phyloP scores from a whole-genome alignment of 1,139 yeast genomes.

The Zygosaccharomyces pseudobailii region DNA sequence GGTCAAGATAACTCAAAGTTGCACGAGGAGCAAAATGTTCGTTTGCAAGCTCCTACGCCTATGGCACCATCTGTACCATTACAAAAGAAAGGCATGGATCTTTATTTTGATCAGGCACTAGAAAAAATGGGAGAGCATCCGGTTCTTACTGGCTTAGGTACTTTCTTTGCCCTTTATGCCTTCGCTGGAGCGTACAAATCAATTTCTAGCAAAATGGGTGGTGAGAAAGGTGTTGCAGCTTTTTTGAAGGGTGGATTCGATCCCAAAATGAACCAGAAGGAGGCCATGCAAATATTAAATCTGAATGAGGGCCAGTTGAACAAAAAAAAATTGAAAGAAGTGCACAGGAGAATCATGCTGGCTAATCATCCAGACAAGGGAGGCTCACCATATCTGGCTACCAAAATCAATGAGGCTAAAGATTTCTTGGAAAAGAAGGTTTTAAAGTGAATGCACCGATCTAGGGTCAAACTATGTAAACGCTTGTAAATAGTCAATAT shows the following conservation, averaged over 20 bases:
- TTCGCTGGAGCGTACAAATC: slow-evolving; percentile 67
- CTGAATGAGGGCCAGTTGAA: slow-evolving; percentile 74
- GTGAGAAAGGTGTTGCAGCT: slow-evolving; percentile 35
- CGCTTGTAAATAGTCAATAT: slow-evolving; percentile 10
- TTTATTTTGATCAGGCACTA: slow-evolving; percentile 62
- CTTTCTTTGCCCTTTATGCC: slow-evolving; percentile 57
- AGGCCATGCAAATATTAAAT: slow-evolving; percentile 84
- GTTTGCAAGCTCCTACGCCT: slow-evolving; percentile 39
- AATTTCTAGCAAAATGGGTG: slow-evolving; percentile 55
- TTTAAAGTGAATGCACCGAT: slow-evolving; percentile 14
- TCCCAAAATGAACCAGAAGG: slow-evolving; percentile 80
- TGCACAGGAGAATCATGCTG: slow-evolving; percentile 88
- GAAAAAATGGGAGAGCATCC: slow-evolving; percentile 75
- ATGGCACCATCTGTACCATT: slow-evolving; percentile 17
- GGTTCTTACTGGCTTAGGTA: slow-evolving; percentile 68
- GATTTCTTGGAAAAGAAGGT: slow-evolving; percentile 79
- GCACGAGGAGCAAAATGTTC: slow-evolving; percentile 23
- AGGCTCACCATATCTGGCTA: slow-evolving; percentile 91
- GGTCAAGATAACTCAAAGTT: slow-evolving; percentile 34
- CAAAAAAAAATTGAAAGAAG: slow-evolving; percentile 78
- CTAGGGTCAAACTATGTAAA: neutral
- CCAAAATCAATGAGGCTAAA: slow-evolving; percentile 96
- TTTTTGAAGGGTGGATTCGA: slow-evolving; percentile 81
- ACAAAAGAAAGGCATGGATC: slow-evolving; percentile 42
- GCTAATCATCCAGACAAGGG: slow-evolving; percentile 98